These are phyloP conservation scores for Trichosporon faecale DNA, from an alignment of 1,284 basidiomycete genomes.

Conservation along the genomic window DNA sequence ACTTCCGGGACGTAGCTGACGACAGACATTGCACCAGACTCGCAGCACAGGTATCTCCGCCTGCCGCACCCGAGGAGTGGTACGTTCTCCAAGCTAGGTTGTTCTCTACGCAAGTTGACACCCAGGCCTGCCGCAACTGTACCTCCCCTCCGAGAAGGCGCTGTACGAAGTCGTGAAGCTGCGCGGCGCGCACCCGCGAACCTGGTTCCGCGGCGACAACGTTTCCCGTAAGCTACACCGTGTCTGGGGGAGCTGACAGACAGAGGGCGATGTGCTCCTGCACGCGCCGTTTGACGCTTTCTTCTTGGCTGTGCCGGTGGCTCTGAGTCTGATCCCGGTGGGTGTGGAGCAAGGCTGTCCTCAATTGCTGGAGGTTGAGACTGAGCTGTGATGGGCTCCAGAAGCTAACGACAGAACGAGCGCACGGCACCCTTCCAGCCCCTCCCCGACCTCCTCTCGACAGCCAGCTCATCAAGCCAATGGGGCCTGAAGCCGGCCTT, in stretches of 20 bases:
- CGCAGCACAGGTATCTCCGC: constrained; percentile 38
- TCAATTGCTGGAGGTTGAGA: neutral
- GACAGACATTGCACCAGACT: constrained; percentile 36
- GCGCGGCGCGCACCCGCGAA: constrained; percentile 34
- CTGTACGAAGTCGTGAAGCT: constrained; percentile 41
- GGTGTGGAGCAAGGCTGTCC: constrained; percentile 11
- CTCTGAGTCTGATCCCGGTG: constrained; percentile 34
- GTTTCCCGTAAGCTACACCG: constrained; percentile 34
- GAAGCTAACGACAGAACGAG: constrained; percentile 10
- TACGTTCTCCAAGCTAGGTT: constrained; percentile 15
- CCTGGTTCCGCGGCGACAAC: constrained; percentile 45
- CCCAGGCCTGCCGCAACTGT: constrained; percentile 41
- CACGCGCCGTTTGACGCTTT: constrained; percentile 45
- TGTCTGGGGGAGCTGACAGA: neutral
- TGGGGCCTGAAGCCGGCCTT: constrained; percentile 38
- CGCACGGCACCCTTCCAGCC: constrained; percentile 38
- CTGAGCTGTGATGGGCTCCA: neutral
- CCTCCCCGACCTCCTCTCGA: constrained; percentile 39
- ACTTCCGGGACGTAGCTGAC: neutral
- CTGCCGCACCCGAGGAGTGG: constrained; percentile 49
- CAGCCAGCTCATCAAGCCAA: constrained; percentile 18
- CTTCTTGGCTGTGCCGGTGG: constrained; percentile 43
- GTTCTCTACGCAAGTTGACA: constrained; percentile 3
- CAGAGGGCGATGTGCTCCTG: constrained; percentile 41
- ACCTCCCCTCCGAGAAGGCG: constrained; percentile 29